A percentile compares a stretch with the other conserved stretches of the same genome.
These are phyloP conservation scores for Eucalyptus urophylla DNA, from an alignment of 345 rosid species.

Conservation along the genomic window DNA sequence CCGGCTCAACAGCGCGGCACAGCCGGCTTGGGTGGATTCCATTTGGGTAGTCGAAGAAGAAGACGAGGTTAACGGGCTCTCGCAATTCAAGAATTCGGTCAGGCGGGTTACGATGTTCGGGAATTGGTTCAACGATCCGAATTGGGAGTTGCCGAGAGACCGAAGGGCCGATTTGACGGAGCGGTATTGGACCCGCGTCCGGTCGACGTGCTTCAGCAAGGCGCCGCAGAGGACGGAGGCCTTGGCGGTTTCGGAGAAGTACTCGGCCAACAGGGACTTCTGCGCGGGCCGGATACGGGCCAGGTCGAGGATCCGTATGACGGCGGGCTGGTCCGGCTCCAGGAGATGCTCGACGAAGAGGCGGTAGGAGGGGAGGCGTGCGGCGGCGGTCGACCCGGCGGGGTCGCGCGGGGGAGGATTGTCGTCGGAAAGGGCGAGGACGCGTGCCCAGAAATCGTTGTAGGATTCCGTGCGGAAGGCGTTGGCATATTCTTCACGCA, in stretches of 20 bases:
- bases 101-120: not conserved
- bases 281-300: slow-evolving; percentile 3
- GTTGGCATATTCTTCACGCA: slow-evolving; percentile 72
- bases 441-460: slow-evolving; percentile 65
- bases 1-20: slow-evolving; percentile 29
- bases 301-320: slow-evolving; percentile 16
- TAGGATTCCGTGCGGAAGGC: slow-evolving; percentile 85
- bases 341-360: slow-evolving; percentile 58
- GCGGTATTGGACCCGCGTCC: slow-evolving; percentile 18
- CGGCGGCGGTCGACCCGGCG: slow-evolving; percentile 35
- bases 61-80: slow-evolving; percentile 15
- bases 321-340: slow-evolving; percentile 49
- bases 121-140: not conserved
- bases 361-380: slow-evolving; percentile 67
- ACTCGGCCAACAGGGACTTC: slow-evolving; percentile 29
- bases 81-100: slow-evolving; percentile 8
- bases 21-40: slow-evolving; percentile 12
- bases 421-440: slow-evolving; percentile 2
- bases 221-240: slow-evolving; percentile 45
- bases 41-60: slow-evolving; percentile 13
- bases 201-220: slow-evolving; percentile 39
- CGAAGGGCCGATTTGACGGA: slow-evolving; percentile 9
- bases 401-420: slow-evolving; percentile 5
- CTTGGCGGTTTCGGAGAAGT: slow-evolving; percentile 45
- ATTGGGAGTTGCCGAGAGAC: not conserved